Conservation (phyloP, 2,329 filamentous ascomycete species). For the Didymella exigua region DNA sequence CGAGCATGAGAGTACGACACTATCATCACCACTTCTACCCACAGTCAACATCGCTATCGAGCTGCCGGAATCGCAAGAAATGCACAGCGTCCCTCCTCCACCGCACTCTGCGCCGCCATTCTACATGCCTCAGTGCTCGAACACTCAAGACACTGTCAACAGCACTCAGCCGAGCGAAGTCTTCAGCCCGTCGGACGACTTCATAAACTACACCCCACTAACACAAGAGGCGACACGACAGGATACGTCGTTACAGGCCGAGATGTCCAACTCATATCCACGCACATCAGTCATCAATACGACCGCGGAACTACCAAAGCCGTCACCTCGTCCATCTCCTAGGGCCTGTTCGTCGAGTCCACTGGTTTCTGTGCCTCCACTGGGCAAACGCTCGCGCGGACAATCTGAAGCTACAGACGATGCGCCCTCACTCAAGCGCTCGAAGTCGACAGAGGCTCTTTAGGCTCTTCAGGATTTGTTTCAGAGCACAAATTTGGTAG, state of each 20-base stretch:
- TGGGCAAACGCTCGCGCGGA: background rate
- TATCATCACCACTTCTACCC: background rate
- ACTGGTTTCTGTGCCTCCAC: background rate
- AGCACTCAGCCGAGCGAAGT: slow-evolving; percentile 8
- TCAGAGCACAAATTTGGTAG: too few species aligned
- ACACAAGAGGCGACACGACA: background rate
- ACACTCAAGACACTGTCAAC: background rate
- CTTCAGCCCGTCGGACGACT: background rate
- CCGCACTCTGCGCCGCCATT: background rate
- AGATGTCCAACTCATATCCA: background rate
- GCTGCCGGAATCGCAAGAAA: background rate
- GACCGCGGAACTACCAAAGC: too few species aligned
- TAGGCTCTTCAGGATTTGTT: too few species aligned
- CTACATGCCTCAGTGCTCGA: background rate
- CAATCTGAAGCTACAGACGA: background rate
- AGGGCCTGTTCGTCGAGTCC: background rate
- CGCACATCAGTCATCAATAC: background rate
- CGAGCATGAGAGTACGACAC: background rate
- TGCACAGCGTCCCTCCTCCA: background rate
- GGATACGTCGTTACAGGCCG: background rate
- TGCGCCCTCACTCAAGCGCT: background rate
- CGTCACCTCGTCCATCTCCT: background rate
- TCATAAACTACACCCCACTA: background rate
- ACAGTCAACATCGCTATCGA: background rate
- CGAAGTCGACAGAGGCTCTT: background rate